Evolutionary conservation across 2,329 filamentous ascomycete genomes (phyloP), one percentile per base, ranked within the genome.

Genomic region (Sarocladiaceae sp.): DNA sequence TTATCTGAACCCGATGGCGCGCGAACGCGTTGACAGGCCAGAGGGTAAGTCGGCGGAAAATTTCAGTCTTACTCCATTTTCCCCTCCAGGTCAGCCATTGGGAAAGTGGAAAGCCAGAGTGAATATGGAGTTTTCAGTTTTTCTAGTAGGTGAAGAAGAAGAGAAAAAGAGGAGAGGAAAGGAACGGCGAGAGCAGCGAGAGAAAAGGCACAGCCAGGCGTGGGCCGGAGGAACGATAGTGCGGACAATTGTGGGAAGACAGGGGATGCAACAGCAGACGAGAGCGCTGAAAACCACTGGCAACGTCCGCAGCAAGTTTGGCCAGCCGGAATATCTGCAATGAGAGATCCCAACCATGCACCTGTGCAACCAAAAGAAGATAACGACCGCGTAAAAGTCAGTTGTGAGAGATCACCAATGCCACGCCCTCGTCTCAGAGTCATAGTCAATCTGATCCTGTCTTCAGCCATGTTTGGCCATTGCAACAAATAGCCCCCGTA

Each of bases 61-160:
- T 58, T 43, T 70, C 62, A 46, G 55, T 82, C 80, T 85, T 58
- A 80, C 78, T 78, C 73, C 79, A 75, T 68, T 83, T 84, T 84
- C 81, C 81, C 81, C 79, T 83, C 80, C 74, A 70, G 63, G 52
- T 50, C 68, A 70, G 73, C 69, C 74, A 69, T 67, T 61, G 47
- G 24, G 66, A 64, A 63, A 59, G 68, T 65, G 66, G 68, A 70
- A 74, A 68, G 65, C 69, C 73, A 76, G 79, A 83, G 80, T 84
- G 80, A 83, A 85, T 84, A 76, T 74, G 76, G 69, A 73, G 71
- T 73, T 69, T 62, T 46, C 53, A 56, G 51, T 56, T 60, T 65
- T 65, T 66, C 64, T 66, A 67, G 64, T 67, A 67, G 64, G 62
- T 67, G 66, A 51, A 55, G 51, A 51, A 51, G 51, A 52, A 39